Conservation (phyloP, 768 basidiomycete genomes). For the Tremella fuciformis region DNA sequence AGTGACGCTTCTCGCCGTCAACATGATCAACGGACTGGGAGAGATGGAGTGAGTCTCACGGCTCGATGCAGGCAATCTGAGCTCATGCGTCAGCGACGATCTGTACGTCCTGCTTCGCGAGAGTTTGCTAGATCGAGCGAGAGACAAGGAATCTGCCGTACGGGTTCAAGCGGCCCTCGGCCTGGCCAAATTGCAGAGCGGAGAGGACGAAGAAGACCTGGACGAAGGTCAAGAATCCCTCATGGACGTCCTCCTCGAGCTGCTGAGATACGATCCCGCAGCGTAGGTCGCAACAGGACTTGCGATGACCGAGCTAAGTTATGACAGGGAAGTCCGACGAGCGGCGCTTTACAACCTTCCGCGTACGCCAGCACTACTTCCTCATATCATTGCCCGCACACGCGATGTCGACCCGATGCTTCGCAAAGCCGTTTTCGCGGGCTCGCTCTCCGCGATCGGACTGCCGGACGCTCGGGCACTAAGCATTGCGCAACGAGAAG, state of each 20-base stretch:
- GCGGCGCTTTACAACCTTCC: slow-evolving; percentile 71
- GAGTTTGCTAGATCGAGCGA: slow-evolving; percentile 66
- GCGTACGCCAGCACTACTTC: slow-evolving; percentile 59
- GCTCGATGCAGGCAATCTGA: neutral
- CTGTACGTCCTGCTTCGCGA: slow-evolving; percentile 64
- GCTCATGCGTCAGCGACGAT: slow-evolving; percentile 63
- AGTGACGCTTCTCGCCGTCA: slow-evolving; percentile 69
- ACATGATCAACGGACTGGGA: slow-evolving; percentile 75
- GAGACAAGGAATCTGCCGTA: slow-evolving; percentile 74
- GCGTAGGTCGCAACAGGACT: slow-evolving; percentile 60
- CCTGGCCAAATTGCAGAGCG: slow-evolving; percentile 69
- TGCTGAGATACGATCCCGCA: slow-evolving; percentile 69
- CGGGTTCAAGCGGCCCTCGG: slow-evolving; percentile 77
- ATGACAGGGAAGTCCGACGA: slow-evolving; percentile 76
- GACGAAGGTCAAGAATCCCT: slow-evolving; percentile 51
- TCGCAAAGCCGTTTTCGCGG: slow-evolving; percentile 69
- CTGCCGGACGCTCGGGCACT: slow-evolving; percentile 63
- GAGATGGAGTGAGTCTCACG: slow-evolving; percentile 71
- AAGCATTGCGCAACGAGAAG: slow-evolving; percentile 69
- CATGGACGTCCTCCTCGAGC: slow-evolving; percentile 55
- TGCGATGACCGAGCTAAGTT: neutral
- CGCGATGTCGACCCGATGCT: slow-evolving; percentile 73
- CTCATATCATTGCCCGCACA: slow-evolving; percentile 68
- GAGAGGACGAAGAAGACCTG: slow-evolving; percentile 64
- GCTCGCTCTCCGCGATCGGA: slow-evolving; percentile 62